Percentiles rank a stretch among this genome's conserved stretches.
Evolutionary conservation across 306 rosid species (phyloP).

Genomic region (Quercus berberidifolia): DNA sequence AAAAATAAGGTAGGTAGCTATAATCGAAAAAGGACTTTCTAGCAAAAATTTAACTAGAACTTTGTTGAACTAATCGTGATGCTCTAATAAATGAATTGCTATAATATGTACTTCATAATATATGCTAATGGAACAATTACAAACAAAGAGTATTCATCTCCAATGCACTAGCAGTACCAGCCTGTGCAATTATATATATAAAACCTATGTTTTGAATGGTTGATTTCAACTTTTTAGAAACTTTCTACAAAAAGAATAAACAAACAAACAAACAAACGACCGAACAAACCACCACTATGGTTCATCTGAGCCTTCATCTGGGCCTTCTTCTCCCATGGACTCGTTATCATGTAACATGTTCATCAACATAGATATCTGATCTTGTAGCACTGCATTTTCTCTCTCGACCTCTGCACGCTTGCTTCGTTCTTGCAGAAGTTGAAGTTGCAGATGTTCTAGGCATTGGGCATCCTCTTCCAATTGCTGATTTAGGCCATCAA

Average conservation of each 20-base stretch:
- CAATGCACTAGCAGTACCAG: constrained; percentile 15
- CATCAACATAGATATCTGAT: constrained; percentile 89
- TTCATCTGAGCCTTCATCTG: constrained; percentile 44
- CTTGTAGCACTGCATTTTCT: constrained; percentile 73
- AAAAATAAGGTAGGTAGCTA: no score
- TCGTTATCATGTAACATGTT: constrained; percentile 75
- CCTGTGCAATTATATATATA: constrained; percentile 2
- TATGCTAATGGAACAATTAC: not conserved
- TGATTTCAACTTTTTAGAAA: constrained; percentile 14
- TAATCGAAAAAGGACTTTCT: no score
- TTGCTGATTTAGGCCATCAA: constrained; percentile 75
- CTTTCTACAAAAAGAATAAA: constrained; percentile 42
- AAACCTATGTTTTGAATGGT: not conserved
- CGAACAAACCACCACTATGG: constrained; percentile 21
- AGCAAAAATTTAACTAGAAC: no score
- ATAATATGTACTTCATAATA: not conserved
- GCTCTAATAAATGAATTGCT: not conserved
- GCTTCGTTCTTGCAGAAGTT: constrained; percentile 74
- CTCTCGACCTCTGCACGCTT: constrained; percentile 67
- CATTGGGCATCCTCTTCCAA: constrained; percentile 72
- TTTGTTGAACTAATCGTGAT: no score
- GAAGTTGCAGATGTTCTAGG: constrained; percentile 77
- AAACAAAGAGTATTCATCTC: not conserved
- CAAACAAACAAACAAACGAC: not conserved
- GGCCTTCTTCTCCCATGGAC: constrained; percentile 45